Evolutionary conservation across 2,329 filamentous ascomycete species (phyloP).

Genomic region (Fusarium sp.): DNA sequence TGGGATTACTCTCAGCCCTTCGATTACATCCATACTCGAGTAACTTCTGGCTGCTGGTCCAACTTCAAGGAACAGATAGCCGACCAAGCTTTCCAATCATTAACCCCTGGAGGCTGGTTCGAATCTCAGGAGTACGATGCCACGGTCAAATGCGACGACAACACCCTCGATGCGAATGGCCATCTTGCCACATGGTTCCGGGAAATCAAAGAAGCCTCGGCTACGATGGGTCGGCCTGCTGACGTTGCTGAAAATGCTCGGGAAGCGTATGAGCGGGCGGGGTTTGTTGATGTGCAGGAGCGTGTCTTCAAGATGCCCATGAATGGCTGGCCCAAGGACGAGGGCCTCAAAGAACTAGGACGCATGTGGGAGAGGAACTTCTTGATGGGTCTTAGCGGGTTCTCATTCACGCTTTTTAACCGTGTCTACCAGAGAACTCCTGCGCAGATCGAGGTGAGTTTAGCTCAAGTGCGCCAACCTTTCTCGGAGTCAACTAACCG

Average conservation of each 20-base stretch:
- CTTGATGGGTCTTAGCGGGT: constrained; percentile 57
- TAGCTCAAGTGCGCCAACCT: neutral
- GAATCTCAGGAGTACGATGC: constrained; percentile 64
- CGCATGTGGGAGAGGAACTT: constrained; percentile 60
- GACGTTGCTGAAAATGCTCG: constrained; percentile 50
- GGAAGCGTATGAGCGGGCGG: constrained; percentile 58
- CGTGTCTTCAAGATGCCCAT: constrained; percentile 65
- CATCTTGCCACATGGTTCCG: constrained; percentile 55
- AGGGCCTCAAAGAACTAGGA: constrained; percentile 57
- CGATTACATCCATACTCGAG: constrained; percentile 66
- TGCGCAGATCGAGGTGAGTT: constrained; percentile 62
- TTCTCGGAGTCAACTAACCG: constrained; percentile 21
- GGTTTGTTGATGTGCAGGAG: constrained; percentile 68
- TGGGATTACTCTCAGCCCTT: constrained; percentile 67
- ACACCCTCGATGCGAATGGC: constrained; percentile 53
- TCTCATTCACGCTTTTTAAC: constrained; percentile 56
- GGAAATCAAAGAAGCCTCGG: constrained; percentile 55
- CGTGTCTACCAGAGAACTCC: constrained; percentile 55
- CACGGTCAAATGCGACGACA: constrained; percentile 58
- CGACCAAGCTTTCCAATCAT: constrained; percentile 60
- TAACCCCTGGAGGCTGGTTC: constrained; percentile 66
- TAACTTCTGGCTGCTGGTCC: constrained; percentile 62
- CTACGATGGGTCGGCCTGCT: constrained; percentile 53
- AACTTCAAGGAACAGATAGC: constrained; percentile 64
- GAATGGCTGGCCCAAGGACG: constrained; percentile 65